Evolutionary conservation across 164 flowering plant genomes (phyloP), one percentile per base, ranked within the genome.

Genomic region (Macadamia tetraphylla): DNA sequence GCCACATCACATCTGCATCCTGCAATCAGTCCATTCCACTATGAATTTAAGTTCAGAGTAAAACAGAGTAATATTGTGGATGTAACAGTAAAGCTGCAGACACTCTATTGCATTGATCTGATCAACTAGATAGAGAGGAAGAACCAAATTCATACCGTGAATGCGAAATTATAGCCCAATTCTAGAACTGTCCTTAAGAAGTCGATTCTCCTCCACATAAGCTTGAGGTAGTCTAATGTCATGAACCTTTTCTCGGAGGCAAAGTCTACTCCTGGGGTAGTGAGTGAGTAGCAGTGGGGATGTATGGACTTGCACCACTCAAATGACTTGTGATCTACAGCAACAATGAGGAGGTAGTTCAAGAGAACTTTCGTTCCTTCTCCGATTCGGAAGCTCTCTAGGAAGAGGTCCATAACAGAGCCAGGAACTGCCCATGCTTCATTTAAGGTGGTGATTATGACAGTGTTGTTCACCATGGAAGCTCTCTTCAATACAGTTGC

Each of bases 1-100:
- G 46, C 84, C 85, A 84, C 85, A 80, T 72, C 14, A 82, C 71
- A 59, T 83, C 86, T 43, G 78, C 77, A 66, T 81, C 81, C 86
- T 83, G 81, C 67, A 71, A 64, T 9, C 48, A 9, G 9, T 43
- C 23, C 23, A 23, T 23, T 23, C 9, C 48, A 43, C 48, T 5
- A 43, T 43, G 48, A 43, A 6, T 43, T 43, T 9, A 23, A 43
- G 0, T 43, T 43, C 48, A 43, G 48, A 5, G 48, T 43, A 23
- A 23, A 23, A 23, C 23, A 23, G 23, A 23, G 23, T 23, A 23
- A 0, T 43, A 5, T 43, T 43, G 9, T 43, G 7, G 9, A 43
- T 43, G 48, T 5, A 43, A 43, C 48, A 43, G 48, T 43, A 43
- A 43, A 43, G 9, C 23, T 23, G 23, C 23, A 0, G 23, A 23